Conservation (phyloP, 345 rosid genomes). For the Hypericum perforatum region DNA sequence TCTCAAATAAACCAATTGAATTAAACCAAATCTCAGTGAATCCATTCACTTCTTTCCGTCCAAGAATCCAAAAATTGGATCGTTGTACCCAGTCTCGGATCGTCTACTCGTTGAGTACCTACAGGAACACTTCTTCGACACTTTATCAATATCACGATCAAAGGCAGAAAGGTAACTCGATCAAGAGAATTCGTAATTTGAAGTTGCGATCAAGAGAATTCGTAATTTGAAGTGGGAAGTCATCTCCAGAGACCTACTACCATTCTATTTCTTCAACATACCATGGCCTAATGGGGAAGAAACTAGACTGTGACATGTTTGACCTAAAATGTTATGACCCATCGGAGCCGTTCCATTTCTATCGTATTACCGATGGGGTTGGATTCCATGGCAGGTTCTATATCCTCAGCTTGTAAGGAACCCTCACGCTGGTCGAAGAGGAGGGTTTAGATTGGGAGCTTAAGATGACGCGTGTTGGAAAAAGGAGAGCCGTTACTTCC, state of each 20-base stretch:
- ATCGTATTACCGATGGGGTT: conserved; percentile 24
- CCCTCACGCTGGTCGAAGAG: conserved; percentile 13
- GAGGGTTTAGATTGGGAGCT: conserved; percentile 3
- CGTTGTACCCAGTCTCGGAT: too few relatives aligned
- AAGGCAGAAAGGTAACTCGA: too few relatives aligned
- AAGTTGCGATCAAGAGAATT: too few relatives aligned
- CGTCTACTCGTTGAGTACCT: too few relatives aligned
- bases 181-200: too few relatives aligned
- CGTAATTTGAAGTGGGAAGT: too few relatives aligned
- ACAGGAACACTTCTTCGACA: too few relatives aligned
- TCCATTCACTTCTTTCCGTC: not conserved
- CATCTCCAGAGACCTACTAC: conserved; percentile 15
- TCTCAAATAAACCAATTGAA: conserved; percentile 1
- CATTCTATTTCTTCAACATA: conserved; percentile 17
- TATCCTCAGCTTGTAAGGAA: too few relatives aligned
- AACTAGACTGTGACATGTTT: conserved; percentile 12
- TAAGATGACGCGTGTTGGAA: conserved; percentile 10
- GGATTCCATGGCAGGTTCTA: conserved; percentile 21
- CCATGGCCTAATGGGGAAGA: conserved; percentile 8
- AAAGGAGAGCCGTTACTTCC: conserved; percentile 16
- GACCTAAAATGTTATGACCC: conserved; percentile 15
- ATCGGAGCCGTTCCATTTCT: not conserved
- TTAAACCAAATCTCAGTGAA: too few relatives aligned
- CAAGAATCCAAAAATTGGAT: conserved; percentile 4
- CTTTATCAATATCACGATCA: too few relatives aligned